phyloP scores from a whole-genome alignment of 2,329 filamentous ascomycete genomes.

The Penicillium sp. region DNA sequence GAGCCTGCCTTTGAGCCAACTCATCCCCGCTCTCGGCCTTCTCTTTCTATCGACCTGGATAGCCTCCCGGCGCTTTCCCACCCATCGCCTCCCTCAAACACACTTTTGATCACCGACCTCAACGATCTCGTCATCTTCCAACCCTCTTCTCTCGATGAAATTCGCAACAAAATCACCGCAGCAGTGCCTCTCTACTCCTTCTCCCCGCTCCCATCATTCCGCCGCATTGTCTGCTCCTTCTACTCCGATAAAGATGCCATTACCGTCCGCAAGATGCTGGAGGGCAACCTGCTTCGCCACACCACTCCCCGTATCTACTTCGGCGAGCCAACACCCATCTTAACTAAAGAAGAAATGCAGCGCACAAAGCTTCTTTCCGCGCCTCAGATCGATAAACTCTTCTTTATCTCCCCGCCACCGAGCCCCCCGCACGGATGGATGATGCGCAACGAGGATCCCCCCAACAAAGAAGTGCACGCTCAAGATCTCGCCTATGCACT shows the following conservation, averaged over 20 bases:
- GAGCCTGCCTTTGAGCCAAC: conserved; percentile 21
- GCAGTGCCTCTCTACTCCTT: conserved; percentile 51
- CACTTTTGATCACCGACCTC: conserved; percentile 53
- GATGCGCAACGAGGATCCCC: conserved; percentile 62
- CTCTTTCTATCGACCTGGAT: conserved; percentile 49
- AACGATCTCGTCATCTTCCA: conserved; percentile 49
- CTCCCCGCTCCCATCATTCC: conserved; percentile 52
- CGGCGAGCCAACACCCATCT: conserved; percentile 53
- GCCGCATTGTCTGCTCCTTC: conserved; percentile 54
- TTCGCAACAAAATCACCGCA: conserved; percentile 44
- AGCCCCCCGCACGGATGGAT: conserved; percentile 66
- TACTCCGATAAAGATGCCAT: conserved; percentile 44
- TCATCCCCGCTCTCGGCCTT: conserved; percentile 31
- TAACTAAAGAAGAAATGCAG: conserved; percentile 26
- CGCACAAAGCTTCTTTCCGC: conserved; percentile 51
- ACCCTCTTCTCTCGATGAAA: conserved; percentile 43
- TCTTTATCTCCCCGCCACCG: conserved; percentile 67
- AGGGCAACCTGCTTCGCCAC: conserved; percentile 36
- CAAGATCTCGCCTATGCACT: conserved; percentile 61
- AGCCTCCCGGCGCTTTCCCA: conserved; percentile 46
- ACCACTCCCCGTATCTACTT: conserved; percentile 53
- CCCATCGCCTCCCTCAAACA: conserved; percentile 51
- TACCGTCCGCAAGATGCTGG: conserved; percentile 45
- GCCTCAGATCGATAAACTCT: conserved; percentile 61
- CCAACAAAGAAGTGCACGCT: conserved; percentile 66